A percentile compares a stretch with the other conserved stretches of the same genome.
Evolutionary conservation across 352 stramenopile species (phyloP).

Genomic region (Detonula confervacea): DNA sequence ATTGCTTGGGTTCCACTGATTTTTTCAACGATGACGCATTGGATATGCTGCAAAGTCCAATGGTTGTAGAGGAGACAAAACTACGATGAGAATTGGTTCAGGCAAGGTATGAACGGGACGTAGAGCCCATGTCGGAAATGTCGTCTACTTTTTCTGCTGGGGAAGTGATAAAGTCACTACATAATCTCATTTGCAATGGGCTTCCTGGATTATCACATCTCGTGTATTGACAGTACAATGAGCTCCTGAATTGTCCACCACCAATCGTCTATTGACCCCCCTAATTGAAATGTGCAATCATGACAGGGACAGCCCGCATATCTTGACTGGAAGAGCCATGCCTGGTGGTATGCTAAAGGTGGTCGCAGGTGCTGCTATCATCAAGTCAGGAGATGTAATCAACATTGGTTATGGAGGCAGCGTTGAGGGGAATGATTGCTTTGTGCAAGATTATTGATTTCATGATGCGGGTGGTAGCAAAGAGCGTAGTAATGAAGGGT

Average conservation of each 20-base stretch:
- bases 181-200: slow-evolving; percentile 68
- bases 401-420: slow-evolving; percentile 79
- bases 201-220: slow-evolving; percentile 72
- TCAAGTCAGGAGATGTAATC: slow-evolving; percentile 72
- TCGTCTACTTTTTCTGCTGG: slow-evolving; percentile 54
- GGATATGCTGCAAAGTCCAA: slow-evolving; percentile 70
- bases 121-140: slow-evolving; percentile 63
- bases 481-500: slow-evolving; percentile 13
- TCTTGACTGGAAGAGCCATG: slow-evolving; percentile 72
- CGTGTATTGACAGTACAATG: slow-evolving; percentile 77
- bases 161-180: slow-evolving; percentile 25
- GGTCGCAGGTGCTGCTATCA: slow-evolving; percentile 66
- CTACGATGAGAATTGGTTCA: slow-evolving; percentile 39
- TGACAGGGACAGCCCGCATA: slow-evolving; percentile 70
- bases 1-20: slow-evolving; percentile 73
- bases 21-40: slow-evolving; percentile 75
- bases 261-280: slow-evolving; percentile 70
- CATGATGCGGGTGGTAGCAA: slow-evolving; percentile 54
- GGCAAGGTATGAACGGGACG: slow-evolving; percentile 60
- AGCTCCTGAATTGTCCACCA: slow-evolving; percentile 37
- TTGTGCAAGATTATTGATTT: slow-evolving; percentile 86
- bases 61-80: slow-evolving; percentile 72
- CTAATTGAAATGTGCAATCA: slow-evolving; percentile 85
- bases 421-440: slow-evolving; percentile 73
- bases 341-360: slow-evolving; percentile 74